phyloP scores from a whole-genome alignment of 2,329 filamentous ascomycete species.

The Trichophyton benhamiae region DNA sequence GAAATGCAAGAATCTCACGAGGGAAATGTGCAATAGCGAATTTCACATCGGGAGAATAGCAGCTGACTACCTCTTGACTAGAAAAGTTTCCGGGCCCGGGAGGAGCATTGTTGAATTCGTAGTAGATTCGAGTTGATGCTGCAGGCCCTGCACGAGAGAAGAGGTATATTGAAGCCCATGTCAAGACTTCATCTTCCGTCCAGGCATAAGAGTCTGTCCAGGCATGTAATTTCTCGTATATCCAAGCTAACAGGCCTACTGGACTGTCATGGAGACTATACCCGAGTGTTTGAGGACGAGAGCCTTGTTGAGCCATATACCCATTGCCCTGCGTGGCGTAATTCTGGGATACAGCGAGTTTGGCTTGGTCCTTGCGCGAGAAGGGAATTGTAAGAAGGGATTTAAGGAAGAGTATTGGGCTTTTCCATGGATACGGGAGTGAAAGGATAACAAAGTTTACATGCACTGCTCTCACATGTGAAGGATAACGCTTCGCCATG shows the following conservation, averaged over 20 bases:
- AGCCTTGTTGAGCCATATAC: constrained; percentile 50
- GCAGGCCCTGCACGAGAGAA: constrained; percentile 58
- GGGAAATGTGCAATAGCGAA: constrained; percentile 43
- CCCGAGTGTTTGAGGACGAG: constrained; percentile 60
- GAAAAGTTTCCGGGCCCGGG: constrained; percentile 12
- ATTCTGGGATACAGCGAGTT: constrained; percentile 15
- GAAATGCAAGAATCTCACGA: constrained; percentile 39
- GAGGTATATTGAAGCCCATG: constrained; percentile 62
- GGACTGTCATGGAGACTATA: constrained; percentile 59
- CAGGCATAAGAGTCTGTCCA: constrained; percentile 63
- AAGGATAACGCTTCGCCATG: constrained; percentile 48
- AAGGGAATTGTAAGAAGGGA: constrained; percentile 22
- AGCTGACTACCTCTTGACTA: constrained; percentile 21
- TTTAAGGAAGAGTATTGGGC: constrained; percentile 43
- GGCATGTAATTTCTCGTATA: constrained; percentile 67
- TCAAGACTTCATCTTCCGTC: constrained; percentile 64
- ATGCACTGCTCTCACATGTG: constrained; percentile 47
- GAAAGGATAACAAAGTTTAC: constrained; percentile 44
- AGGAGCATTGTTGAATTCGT: constrained; percentile 44
- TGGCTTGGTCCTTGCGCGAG: constrained; percentile 17
- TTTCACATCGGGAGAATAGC: constrained; percentile 39
- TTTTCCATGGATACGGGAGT: constrained; percentile 39
- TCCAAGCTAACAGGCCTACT: constrained; percentile 60
- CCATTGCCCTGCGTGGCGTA: constrained; percentile 14
- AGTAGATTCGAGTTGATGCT: constrained; percentile 59